Evolutionary conservation across 768 basidiomycete species (phyloP).

Genomic region (Gyrodon lividus): DNA sequence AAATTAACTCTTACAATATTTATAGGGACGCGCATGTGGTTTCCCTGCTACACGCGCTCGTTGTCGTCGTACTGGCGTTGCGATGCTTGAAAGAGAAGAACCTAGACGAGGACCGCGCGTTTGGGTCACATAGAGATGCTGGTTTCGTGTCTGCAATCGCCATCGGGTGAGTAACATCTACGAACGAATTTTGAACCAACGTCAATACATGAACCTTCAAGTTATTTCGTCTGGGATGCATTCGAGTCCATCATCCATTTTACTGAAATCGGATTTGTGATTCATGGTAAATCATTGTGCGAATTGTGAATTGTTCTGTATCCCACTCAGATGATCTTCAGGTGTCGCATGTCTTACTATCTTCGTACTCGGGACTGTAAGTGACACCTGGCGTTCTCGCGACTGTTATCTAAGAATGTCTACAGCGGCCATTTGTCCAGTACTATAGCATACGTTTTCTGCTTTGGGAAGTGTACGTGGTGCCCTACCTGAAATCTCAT

Average conservation of each 20-base stretch:
- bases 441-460: conserved; percentile 79
- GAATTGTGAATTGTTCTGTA: background rate
- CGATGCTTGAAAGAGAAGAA: conserved; percentile 48
- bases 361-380: conserved; percentile 69
- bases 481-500: background rate
- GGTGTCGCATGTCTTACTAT: conserved; percentile 63
- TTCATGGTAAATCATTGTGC: conserved; percentile 55
- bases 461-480: conserved; percentile 73
- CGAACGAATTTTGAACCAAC: background rate
- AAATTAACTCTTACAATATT: background rate
- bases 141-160: conserved; percentile 67
- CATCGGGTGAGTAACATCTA: conserved; percentile 51
- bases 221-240: conserved; percentile 85
- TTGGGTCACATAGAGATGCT: conserved; percentile 65
- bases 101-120: conserved; percentile 62
- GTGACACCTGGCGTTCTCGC: conserved; percentile 24
- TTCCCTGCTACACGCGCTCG: conserved; percentile 69
- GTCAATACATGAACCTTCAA: conserved; percentile 31
- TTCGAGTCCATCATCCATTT: conserved; percentile 69
- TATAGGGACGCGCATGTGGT: conserved; percentile 67
- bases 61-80: conserved; percentile 64
- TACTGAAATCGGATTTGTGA: conserved; percentile 68
- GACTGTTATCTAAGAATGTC: conserved; percentile 5
- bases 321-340: conserved; percentile 23
- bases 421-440: conserved; percentile 68